Evolutionary conservation across 352 stramenopile genomes (phyloP), one percentile per base, ranked within the genome.

Genomic region (Globisporangium barbulae): DNA sequence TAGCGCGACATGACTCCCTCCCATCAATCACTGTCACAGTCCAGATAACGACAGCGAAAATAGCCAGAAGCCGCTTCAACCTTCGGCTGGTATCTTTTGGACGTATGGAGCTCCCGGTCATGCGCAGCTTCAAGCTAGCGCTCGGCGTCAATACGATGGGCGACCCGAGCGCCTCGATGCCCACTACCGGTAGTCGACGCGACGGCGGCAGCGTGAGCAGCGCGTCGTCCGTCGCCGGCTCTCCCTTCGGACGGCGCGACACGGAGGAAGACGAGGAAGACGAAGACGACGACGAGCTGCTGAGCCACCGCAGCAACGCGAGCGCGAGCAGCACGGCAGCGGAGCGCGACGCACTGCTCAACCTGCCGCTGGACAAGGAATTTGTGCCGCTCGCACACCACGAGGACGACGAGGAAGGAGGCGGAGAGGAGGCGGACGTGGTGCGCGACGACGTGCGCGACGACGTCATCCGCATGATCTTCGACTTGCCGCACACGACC

Each of bases 401-500:
- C 37, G 62, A 73, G 30, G 70, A 77, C 21, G 64, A 63, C 2
- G 67, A 62, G 4, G 54, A 39, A 5, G 57, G 52, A 10, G 56
- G 61, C 5, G 59, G 66, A 7, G 75, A 69, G 3, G 70, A 74
- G 21, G 52, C 67, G 21, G 74, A 74, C 28, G 59, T 67, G 30
- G 64, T 65, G 56, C 75, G 80, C 54, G 78, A 93, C 53, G 60
- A 81, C 7, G 64, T 91, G 64, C 79, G 86, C 21, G 78, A 92
- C 63, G 83, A 93, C 69, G 84, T 95, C 61, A 91, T 95, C 67
- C 91, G 86, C 72, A 89, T 83, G 78, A 93, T 95, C 70, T 93
- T 93, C 64, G 81, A 91, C 63, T 64, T 95, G 49, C 86, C 84
- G 13, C 61, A 74, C 35, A 78, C 74, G 33, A 95, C 83, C 42